A percentile compares a stretch with the other conserved stretches of the same genome.
phyloP scores from a whole-genome alignment of 2,329 filamentous ascomycete species.

The Capronia epimyces region DNA sequence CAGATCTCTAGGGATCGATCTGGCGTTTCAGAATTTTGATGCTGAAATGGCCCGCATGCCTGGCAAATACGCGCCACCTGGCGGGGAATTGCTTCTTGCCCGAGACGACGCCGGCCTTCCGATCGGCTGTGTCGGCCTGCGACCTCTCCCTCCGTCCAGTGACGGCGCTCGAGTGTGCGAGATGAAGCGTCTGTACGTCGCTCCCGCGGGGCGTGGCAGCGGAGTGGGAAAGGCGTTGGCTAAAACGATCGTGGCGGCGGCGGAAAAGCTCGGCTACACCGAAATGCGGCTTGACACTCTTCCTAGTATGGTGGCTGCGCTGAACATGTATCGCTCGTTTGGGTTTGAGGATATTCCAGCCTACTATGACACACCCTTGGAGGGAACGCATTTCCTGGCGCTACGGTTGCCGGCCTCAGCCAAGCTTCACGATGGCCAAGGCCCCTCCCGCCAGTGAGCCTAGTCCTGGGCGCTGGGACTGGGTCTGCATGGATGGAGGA shows the following conservation, averaged over 20 bases:
- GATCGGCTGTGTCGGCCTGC: conserved; percentile 25
- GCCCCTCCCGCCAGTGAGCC: neutral
- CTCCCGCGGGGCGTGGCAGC: conserved; percentile 44
- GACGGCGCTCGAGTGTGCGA: conserved; percentile 39
- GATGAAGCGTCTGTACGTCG: conserved; percentile 55
- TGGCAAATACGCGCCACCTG: conserved; percentile 47
- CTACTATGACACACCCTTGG: conserved; percentile 54
- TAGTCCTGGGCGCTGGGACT: too few relatives aligned
- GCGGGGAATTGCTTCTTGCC: conserved; percentile 49
- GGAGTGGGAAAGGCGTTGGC: conserved; percentile 49
- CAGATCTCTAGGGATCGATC: conserved; percentile 47
- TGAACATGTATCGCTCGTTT: conserved; percentile 44
- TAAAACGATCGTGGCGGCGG: conserved; percentile 41
- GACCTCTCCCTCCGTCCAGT: conserved; percentile 12
- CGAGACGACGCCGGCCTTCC: conserved; percentile 23
- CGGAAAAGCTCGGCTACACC: conserved; percentile 45
- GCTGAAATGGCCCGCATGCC: conserved; percentile 50
- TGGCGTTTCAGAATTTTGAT: conserved; percentile 53
- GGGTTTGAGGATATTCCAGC: conserved; percentile 50
- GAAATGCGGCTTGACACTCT: conserved; percentile 55
- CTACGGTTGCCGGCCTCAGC: conserved; percentile 26
- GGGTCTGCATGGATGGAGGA: too few relatives aligned
- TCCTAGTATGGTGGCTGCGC: conserved; percentile 48
- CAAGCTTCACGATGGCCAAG: neutral
- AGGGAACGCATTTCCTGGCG: conserved; percentile 50